These are phyloP conservation scores for Cladosporium cucumerinum DNA, from an alignment of 2,329 filamentous ascomycete genomes.

Conservation along the genomic window DNA sequence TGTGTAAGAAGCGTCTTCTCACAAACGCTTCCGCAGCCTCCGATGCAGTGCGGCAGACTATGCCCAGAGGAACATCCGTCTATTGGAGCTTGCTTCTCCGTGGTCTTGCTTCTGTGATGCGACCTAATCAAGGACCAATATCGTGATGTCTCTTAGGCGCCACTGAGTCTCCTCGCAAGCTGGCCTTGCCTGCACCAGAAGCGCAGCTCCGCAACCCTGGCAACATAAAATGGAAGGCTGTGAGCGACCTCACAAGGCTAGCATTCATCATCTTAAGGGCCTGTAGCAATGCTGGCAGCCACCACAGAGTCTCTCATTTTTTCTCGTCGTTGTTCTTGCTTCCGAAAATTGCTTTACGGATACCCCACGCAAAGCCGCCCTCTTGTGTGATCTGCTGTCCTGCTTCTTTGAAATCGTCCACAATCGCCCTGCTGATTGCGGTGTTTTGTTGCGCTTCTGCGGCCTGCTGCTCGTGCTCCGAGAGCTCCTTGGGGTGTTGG, in stretches of 20 bases:
- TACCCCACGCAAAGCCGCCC: constrained; percentile 12
- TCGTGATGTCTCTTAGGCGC: not conserved
- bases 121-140: not conserved
- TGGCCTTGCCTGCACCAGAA: not conserved
- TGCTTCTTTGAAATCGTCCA: constrained; percentile 12
- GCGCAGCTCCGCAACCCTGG: not conserved
- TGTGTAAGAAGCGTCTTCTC: not conserved
- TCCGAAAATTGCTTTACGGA: constrained; percentile 10
- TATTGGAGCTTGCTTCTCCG: not conserved
- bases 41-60: not conserved
- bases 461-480: not conserved
- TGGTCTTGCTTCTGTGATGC: not conserved
- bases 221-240: not conserved
- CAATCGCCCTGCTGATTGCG: constrained; percentile 13
- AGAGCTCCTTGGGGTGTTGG: not conserved
- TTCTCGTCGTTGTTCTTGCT: not conserved
- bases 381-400: not conserved
- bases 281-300: not conserved
- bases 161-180: not conserved
- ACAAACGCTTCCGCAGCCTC: not conserved
- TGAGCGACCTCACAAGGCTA: not conserved
- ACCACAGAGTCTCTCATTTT: not conserved
- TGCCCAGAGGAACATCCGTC: not conserved
- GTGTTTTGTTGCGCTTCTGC: constrained; percentile 4
- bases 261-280: not conserved